These are phyloP conservation scores for Aspergillus proliferans DNA, from an alignment of 2,329 filamentous ascomycete genomes.

Conservation along the genomic window DNA sequence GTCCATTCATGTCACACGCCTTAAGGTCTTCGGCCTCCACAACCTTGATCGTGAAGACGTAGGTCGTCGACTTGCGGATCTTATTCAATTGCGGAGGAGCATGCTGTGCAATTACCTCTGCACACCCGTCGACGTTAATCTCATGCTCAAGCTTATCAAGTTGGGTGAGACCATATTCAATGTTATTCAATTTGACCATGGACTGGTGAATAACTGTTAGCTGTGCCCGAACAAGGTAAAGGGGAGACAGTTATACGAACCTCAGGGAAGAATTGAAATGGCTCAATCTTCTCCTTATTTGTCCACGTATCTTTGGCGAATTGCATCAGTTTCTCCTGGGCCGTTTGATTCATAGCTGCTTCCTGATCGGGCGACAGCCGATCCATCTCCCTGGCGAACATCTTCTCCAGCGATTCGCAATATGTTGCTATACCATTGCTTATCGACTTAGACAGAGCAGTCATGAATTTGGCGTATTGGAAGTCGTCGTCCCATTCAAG, in stretches of 20 bases:
- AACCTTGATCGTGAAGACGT: conserved; percentile 97
- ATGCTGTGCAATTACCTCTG: conserved; percentile 68
- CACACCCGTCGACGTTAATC: conserved; percentile 88
- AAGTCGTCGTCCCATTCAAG: conserved; percentile 90
- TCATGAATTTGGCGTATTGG: conserved; percentile 97
- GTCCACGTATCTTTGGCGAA: conserved; percentile 90
- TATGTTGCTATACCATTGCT: conserved; percentile 78
- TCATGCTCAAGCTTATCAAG: conserved; percentile 83
- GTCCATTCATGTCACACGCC: conserved; percentile 90
- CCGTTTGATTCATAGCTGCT: conserved; percentile 66
- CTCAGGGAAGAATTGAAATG: conserved; percentile 93
- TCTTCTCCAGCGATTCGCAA: conserved; percentile 81
- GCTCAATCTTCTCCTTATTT: conserved; percentile 86
- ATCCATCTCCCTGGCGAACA: conserved; percentile 89
- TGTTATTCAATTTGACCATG: conserved; percentile 95
- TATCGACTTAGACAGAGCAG: conserved; percentile 76
- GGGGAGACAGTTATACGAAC: conserved; percentile 44
- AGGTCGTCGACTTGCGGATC: conserved; percentile 70
- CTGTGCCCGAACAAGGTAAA: background rate
- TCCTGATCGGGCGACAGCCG: conserved; percentile 81
- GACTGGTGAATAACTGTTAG: conserved; percentile 54
- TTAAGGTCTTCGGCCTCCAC: conserved; percentile 97
- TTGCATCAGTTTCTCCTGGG: conserved; percentile 89
- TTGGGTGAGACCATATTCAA: conserved; percentile 89
- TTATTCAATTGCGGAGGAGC: conserved; percentile 65